A percentile compares a stretch with the other conserved stretches of the same genome.
Evolutionary conservation across 179 eudicot species (phyloP).

Genomic region (Beta lomatogona): DNA sequence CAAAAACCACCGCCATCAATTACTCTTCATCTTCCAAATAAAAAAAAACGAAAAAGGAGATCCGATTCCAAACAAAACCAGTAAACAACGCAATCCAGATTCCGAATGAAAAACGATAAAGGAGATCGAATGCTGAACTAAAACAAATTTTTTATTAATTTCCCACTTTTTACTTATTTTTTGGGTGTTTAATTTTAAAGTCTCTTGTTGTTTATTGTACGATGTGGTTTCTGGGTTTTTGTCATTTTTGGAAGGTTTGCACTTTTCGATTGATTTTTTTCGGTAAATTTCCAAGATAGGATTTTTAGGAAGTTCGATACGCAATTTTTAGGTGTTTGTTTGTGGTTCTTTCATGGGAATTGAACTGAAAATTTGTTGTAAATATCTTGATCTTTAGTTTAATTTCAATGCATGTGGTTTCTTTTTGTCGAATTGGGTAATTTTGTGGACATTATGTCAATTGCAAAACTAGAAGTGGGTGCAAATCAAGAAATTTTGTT

Average conservation of each 20-base stretch:
- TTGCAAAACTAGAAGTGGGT: not conserved
- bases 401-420: constrained; percentile 7
- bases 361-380: not conserved
- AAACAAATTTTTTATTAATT: not conserved
- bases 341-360: not conserved
- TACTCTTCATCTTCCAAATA: no score
- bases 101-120: no score
- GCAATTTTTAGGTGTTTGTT: no score
- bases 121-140: no score
- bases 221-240: constrained; percentile 8
- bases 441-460: not conserved
- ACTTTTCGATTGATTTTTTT: not conserved
- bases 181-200: not conserved
- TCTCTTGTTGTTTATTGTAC: not conserved
- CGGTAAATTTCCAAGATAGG: not conserved
- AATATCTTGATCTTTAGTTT: not conserved
- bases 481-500: not conserved
- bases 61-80: no score
- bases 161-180: not conserved
- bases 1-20: no score
- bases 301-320: no score
- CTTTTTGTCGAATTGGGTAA: constrained; percentile 11
- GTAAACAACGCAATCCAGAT: no score
- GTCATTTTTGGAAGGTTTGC: not conserved
- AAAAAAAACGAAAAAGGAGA: no score